Conservation (phyloP, 495 filamentous ascomycete genomes). For the Niebla homalea region DNA sequence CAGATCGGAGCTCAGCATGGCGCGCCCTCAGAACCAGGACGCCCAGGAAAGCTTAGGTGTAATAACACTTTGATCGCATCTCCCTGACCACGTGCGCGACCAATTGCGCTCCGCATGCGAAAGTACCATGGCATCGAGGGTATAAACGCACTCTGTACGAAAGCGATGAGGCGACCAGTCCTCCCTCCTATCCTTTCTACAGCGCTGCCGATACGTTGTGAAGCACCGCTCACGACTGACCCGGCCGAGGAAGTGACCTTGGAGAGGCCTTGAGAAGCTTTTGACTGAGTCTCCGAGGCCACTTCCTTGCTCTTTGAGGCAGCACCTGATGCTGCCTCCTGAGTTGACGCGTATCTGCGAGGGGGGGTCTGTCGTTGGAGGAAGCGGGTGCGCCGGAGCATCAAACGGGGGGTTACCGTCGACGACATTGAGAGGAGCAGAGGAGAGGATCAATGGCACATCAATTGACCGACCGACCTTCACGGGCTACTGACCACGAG, state of each 20-base stretch:
- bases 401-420: constrained; percentile 38
- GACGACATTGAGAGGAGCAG: constrained; percentile 29
- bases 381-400: constrained; percentile 45
- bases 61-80: neutral
- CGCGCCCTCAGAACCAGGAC: no score
- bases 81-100: neutral
- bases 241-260: constrained; percentile 70
- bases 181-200: constrained; percentile 71
- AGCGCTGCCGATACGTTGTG: constrained; percentile 47
- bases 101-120: neutral
- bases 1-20: neutral
- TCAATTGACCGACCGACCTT: neutral
- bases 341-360: constrained; percentile 50
- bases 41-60: neutral
- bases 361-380: constrained; percentile 38
- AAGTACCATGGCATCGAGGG: neutral
- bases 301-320: constrained; percentile 48
- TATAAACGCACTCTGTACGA: constrained; percentile 67
- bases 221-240: constrained; percentile 57
- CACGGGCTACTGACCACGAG: neutral
- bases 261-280: constrained; percentile 77
- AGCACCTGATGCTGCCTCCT: constrained; percentile 48
- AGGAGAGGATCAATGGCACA: neutral
- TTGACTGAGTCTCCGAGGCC: constrained; percentile 51
- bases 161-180: constrained; percentile 64